Conservation (phyloP, 2,329 filamentous ascomycete genomes). For the Cytospora leucostoma region DNA sequence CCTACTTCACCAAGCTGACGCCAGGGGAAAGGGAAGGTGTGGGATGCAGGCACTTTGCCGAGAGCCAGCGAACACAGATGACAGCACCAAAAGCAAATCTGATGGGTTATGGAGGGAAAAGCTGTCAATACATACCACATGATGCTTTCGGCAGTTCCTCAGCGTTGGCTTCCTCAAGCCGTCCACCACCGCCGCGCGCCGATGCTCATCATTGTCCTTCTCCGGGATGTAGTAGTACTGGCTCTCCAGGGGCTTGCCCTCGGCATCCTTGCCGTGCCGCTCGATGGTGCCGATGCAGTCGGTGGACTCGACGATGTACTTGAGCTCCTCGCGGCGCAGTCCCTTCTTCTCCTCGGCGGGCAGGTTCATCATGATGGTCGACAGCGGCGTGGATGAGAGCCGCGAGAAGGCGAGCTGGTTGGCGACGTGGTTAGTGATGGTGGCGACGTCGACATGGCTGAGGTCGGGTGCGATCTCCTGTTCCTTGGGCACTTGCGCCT, state of each 20-base stretch:
- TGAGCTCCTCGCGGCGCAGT: constrained; percentile 65
- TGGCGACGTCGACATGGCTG: constrained; percentile 41
- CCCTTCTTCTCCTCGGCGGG: constrained; percentile 64
- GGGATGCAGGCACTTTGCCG: neutral
- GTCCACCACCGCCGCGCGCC: constrained; percentile 80
- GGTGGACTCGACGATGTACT: constrained; percentile 70
- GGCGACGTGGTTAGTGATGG: constrained; percentile 80
- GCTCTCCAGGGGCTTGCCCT: constrained; percentile 88
- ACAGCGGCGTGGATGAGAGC: constrained; percentile 86
- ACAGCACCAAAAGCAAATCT: neutral
- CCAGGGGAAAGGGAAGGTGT: neutral
- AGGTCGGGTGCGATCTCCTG: constrained; percentile 40
- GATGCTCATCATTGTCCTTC: constrained; percentile 74
- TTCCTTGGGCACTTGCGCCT: constrained; percentile 36
- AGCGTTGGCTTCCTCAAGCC: constrained; percentile 87
- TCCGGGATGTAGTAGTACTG: constrained; percentile 97
- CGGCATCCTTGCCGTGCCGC: constrained; percentile 92
- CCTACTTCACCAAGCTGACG: neutral
- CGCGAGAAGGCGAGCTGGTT: constrained; percentile 96
- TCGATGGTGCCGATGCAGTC: constrained; percentile 84
- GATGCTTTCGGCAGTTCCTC: constrained; percentile 87
- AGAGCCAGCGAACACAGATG: neutral
- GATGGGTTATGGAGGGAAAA: no score
- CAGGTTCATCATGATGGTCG: constrained; percentile 84
- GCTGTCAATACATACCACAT: constrained; percentile 42